Base-by-base conservation (phyloP, 2,329 filamentous ascomycete species). In the Botrytis cinerea region DNA sequence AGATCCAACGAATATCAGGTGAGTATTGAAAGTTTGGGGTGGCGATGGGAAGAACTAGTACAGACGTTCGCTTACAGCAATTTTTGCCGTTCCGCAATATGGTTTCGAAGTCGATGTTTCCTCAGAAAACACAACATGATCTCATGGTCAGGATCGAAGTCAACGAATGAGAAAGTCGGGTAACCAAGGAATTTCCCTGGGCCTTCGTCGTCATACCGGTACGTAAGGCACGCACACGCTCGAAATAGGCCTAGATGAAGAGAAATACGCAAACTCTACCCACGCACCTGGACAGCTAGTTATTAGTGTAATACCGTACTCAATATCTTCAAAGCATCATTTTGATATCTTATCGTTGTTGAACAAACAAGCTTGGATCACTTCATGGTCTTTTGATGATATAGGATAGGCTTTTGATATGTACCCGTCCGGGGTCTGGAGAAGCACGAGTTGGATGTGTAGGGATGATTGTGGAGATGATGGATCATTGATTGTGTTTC, bases 371-470 rank as follows among this genome's bases (percentile, higher is more conserved):
- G 70, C 70, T 71, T 71, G 45, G 70, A 71, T 66, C 70, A 45
- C 59, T 22, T 32, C 32, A 46, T 71, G 70, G 46, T 45, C 70
- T 28, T 35, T 35, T 32, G n/a, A 32, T 28, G 32, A 43, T 48
- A 48, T 48, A 12, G 25, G 28, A 16, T 28, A 54, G 51, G 51
- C 35, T 61, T 61, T n/a, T 43, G 70, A 71, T 71, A 71, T 71
- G 70, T 71, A 71, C 35, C 70, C 70, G 70, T 71, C 70, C 35
- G 70, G 70, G 70, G 70, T 71, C 70, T 66, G 70, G 70, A 71
- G 70, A 71, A 71, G 40, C 57, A 46, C 46, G 54, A 70, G 38
- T 59, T 43, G 20, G n/a, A 43, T 18, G 38, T 32, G 45, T 38
- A 51, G 35, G 67, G 54, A 70, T 46, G 40, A 35, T 12, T 32